These are phyloP conservation scores for Xylariaceae sp. DNA, from an alignment of 2,329 filamentous ascomycete genomes.

Conservation along the genomic window DNA sequence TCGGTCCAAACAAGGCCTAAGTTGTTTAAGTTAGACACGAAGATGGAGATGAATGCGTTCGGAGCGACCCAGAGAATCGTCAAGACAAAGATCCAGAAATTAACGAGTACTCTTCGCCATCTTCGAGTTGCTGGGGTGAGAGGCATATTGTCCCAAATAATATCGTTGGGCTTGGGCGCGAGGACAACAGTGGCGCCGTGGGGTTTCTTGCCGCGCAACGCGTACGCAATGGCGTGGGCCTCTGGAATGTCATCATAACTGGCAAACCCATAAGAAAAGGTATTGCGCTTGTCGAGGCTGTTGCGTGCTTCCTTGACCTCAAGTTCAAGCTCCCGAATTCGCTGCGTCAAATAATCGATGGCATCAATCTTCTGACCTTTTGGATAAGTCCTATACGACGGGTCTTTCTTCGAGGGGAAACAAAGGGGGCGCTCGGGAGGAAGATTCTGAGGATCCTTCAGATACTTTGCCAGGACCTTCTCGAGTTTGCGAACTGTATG, in stretches of 20 bases:
- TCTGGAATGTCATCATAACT: slow-evolving; percentile 86
- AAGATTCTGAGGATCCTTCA: slow-evolving; percentile 78
- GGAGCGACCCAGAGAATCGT: slow-evolving; percentile 85
- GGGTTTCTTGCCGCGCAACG: slow-evolving; percentile 72
- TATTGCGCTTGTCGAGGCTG: slow-evolving; percentile 78
- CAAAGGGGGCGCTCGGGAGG: slow-evolving; percentile 73
- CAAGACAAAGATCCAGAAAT: slow-evolving; percentile 73
- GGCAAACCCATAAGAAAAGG: slow-evolving; percentile 88
- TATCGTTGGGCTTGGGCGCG: slow-evolving; percentile 80
- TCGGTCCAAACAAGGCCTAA: slow-evolving; percentile 71
- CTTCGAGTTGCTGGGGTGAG: slow-evolving; percentile 62
- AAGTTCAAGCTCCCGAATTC: slow-evolving; percentile 75
- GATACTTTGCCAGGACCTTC: slow-evolving; percentile 76
- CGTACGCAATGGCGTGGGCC: slow-evolving; percentile 81
- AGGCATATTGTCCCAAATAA: slow-evolving; percentile 93
- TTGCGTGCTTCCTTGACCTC: slow-evolving; percentile 79
- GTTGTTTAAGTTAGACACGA: slow-evolving; percentile 79
- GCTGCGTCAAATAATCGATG: slow-evolving; percentile 84
- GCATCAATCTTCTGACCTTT: slow-evolving; percentile 75
- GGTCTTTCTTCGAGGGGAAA: slow-evolving; percentile 74
- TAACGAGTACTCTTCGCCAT: slow-evolving; percentile 71
- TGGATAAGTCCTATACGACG: slow-evolving; percentile 56
- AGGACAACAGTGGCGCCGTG: slow-evolving; percentile 70
- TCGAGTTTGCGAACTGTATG: slow-evolving; percentile 77
- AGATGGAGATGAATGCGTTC: slow-evolving; percentile 91